A percentile compares a stretch with the other conserved stretches of the same genome.
Conservation (phyloP, 768 basidiomycete species). For the Trametopsis cervina region DNA sequence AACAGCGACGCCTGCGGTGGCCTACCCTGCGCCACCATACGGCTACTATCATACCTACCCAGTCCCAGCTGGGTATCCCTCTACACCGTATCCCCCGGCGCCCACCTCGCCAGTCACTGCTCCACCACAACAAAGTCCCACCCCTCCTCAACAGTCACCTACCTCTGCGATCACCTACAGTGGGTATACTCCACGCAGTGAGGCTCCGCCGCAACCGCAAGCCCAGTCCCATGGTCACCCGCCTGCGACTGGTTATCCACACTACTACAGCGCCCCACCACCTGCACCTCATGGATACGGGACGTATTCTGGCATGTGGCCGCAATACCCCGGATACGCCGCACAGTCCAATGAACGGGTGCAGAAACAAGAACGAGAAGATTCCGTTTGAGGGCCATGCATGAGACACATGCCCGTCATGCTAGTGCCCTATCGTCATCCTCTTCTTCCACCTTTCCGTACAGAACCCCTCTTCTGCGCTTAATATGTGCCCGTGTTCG, state of each 20-base stretch:
- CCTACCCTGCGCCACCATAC: constrained; percentile 4
- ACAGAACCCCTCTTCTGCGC: not conserved
- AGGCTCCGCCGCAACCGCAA: not conserved
- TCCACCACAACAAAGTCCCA: constrained; percentile 7
- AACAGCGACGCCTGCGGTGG: constrained; percentile 6
- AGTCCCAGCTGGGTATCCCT: constrained; percentile 8
- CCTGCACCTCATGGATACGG: not conserved
- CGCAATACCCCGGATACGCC: constrained; percentile 1
- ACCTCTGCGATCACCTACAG: constrained; percentile 6
- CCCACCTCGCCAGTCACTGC: constrained; percentile 7
- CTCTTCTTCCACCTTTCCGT: not conserved
- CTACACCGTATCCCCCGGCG: constrained; percentile 8
- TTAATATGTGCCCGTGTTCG: not conserved
- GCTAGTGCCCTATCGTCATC: not conserved
- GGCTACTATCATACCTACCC: constrained; percentile 9
- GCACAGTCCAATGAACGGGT: not conserved
- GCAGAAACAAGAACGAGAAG: constrained; percentile 5
- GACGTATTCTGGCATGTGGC: constrained; percentile 4
- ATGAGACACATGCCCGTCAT: not conserved
- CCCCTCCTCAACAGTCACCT: constrained; percentile 10
- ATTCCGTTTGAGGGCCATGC: constrained; percentile 2
- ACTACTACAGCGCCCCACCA: not conserved
- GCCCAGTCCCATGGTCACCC: not conserved
- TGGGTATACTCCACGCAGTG: not conserved
- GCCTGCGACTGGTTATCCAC: not conserved